Evolutionary conservation across 2,329 filamentous ascomycete species (phyloP), one percentile per base, ranked within the genome.

Genomic region (Clonostachys rosea): DNA sequence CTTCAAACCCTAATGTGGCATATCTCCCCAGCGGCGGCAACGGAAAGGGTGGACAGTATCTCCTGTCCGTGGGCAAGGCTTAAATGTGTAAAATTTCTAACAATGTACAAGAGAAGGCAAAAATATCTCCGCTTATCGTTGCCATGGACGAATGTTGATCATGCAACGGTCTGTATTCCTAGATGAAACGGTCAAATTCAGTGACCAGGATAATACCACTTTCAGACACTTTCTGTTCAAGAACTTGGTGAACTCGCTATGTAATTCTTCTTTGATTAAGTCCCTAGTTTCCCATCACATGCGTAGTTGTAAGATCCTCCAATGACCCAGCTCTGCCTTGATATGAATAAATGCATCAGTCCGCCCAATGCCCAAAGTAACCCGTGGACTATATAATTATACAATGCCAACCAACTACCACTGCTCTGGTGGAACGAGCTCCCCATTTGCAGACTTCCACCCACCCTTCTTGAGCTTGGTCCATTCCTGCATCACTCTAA

Each of bases 1-100:
- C 92, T 17, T 74, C 75, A 50, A 99, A 99, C 73, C 91, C 94
- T 50, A 97, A 99, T 60, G 91, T 99, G 46, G 91, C 91, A 43
- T 99, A 99, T 69, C 71, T 99, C 53, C 94, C 94, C 4, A 83
- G 89, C 57, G 86, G 88, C 17, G 46, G 41, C 47, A 78, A 80
- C 56, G 84, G 87, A 69, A 78, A 79, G 49, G 76, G 79, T 17
- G 65, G 65, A n/a, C 68, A 72, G 54, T 76, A 76, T 55, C 63
- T 83, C 59, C 61, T 83, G 53, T 79, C 74, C 34, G 77, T 81
- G 3, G 68, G 68, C 52, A 65, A 67, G 56, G 65, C 64, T 48
- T 71, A 59, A 60, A 49, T 16, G 35, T 33, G 40, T 39, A 11
- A 40, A 44, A 47, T 50, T 50, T 52, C 44, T 55, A 53, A 52